Evolutionary conservation across 495 filamentous ascomycete species (phyloP), one percentile per base, ranked within the genome.

Genomic region (Penicillium chermesinum): DNA sequence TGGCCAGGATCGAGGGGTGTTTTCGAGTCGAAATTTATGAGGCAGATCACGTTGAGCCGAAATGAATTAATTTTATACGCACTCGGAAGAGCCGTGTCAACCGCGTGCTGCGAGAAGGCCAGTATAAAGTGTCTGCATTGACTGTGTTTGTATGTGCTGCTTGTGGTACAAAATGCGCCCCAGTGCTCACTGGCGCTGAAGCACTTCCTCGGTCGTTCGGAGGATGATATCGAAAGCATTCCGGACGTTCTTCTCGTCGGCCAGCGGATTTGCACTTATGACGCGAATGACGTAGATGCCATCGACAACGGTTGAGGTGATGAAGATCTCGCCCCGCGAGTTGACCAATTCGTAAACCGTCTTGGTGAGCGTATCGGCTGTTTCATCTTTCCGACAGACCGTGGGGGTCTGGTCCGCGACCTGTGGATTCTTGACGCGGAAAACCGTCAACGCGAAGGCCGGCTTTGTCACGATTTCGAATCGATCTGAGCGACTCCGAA

Each of bases 201-300:
- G 61, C 10, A 82, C 70, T 55, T 83, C 81, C 65, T 88, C 85
- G 0, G 86, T 77, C 7, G 75, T 79, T 48, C 77, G 69, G 1
- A 89, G 83, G 2, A 96, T 39, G 38, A 91, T 79, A n/a, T 86
- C 80, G 70, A 95, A 95, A 3, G 88, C 86, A 51, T 76, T 75
- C 43, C 74, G 67, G 7, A 96, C 64, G 64, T 86, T 84, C 55
- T 81, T 79, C 66, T 86, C 84, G 67, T 90, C 80, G 0, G 86
- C 79, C 14, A 74, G 71, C 36, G 74, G 73, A 43, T 84, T 88
- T 15, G 81, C 82, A 44, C 84, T 86, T 8, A 95, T 82, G 19
- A 97, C 79, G 0, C 93, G 76, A 47, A 98, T 95, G 2, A 82
- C 81, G 69, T 89, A 89, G 2, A 82, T 65, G 2, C 84, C 88